phyloP scores from a whole-genome alignment of 495 filamentous ascomycete genomes.

The Xylaria cubensis region DNA sequence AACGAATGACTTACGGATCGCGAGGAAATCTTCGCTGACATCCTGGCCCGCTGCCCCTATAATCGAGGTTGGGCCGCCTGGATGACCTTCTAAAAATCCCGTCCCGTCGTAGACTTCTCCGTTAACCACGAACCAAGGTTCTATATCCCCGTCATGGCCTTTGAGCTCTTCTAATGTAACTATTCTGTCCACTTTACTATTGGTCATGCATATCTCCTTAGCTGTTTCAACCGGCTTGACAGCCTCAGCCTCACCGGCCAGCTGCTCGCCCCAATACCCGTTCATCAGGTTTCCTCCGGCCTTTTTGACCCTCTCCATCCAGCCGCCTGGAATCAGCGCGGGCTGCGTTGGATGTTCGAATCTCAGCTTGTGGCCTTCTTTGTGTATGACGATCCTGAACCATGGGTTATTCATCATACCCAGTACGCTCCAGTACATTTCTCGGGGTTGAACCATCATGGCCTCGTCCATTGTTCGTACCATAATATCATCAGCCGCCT shows the following conservation, averaged over 20 bases:
- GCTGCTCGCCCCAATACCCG: conserved; percentile 84
- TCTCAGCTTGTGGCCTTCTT: conserved; percentile 68
- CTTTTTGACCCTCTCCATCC: conserved; percentile 97
- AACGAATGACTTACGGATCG: conserved; percentile 75
- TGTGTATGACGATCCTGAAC: conserved; percentile 82
- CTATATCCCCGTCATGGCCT: conserved; percentile 66
- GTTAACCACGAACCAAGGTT: conserved; percentile 92
- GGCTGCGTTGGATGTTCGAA: conserved; percentile 95
- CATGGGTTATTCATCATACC: conserved; percentile 99
- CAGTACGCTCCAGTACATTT: conserved; percentile 97
- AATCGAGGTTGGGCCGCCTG: conserved; percentile 89
- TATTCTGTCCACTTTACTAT: conserved; percentile 64
- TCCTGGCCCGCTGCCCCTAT: conserved; percentile 83
- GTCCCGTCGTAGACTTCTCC: conserved; percentile 94
- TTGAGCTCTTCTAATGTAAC: conserved; percentile 78
- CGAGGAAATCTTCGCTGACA: conserved; percentile 91
- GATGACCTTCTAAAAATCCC: conserved; percentile 81
- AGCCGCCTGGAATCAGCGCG: conserved; percentile 78
- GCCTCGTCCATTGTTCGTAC: conserved; percentile 93
- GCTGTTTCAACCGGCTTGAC: conserved; percentile 46
- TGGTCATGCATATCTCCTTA: conserved; percentile 83
- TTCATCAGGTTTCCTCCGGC: conserved; percentile 82
- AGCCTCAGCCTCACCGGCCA: conserved; percentile 61
- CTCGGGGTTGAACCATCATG: conserved; percentile 84
- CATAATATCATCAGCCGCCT: conserved; percentile 72